phyloP scores from a whole-genome alignment of 208 protist species.

The Spongospora subterranea region DNA sequence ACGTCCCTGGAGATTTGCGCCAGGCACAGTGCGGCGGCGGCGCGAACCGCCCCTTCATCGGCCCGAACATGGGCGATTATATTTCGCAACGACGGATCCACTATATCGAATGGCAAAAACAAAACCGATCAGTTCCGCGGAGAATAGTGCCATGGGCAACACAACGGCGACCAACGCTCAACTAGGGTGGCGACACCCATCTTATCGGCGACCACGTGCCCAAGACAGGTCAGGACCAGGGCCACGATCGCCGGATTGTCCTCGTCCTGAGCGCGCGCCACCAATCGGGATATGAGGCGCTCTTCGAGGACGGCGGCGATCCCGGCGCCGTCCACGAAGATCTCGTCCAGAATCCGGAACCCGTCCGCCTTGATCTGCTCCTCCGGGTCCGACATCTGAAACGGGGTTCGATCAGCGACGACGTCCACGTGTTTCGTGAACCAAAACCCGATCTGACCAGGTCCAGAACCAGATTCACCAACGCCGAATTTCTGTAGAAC shows the following conservation, averaged over 20 bases:
- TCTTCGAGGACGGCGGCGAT: constrained; percentile 13
- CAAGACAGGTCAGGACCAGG: not conserved
- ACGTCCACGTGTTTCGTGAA: not conserved
- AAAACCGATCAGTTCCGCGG: not conserved
- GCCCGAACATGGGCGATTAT: not conserved
- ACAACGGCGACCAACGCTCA: not conserved
- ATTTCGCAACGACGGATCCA: constrained; percentile 40
- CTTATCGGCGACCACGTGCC: constrained; percentile 37
- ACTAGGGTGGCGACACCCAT: constrained; percentile 49
- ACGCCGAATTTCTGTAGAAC: not conserved
- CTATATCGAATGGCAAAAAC: not conserved
- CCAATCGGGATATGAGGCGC: constrained; percentile 42
- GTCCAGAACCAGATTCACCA: constrained; percentile 38
- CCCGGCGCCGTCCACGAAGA: constrained; percentile 6
- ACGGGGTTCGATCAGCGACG: not conserved
- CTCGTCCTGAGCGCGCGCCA: not conserved
- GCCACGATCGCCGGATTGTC: not conserved
- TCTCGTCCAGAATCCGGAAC: not conserved
- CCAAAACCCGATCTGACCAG: not conserved
- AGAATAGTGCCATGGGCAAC: not conserved
- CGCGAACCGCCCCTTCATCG: not conserved
- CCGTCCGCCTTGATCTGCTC: not conserved
- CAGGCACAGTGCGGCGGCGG: constrained; percentile 19
- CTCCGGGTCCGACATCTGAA: not conserved
- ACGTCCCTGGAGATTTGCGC: constrained; percentile 21